Evolutionary conservation across 306 rosid species (phyloP).

Genomic region (Acacia crassicarpa): DNA sequence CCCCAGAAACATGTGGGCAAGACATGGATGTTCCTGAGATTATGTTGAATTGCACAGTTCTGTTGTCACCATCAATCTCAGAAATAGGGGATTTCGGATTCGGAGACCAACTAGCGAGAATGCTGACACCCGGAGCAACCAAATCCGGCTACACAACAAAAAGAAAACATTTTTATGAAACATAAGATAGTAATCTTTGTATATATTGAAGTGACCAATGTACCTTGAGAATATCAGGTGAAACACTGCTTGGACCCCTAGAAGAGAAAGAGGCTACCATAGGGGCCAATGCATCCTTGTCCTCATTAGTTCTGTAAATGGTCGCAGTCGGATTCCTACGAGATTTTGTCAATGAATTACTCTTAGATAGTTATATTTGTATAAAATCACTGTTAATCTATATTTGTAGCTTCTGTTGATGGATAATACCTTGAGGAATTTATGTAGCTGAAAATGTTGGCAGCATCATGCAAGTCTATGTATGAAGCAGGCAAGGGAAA

Average conservation of each 20-base stretch:
- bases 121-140: slow-evolving; percentile 38
- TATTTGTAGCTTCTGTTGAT: neutral
- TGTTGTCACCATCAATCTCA: no score
- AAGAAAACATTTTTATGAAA: neutral
- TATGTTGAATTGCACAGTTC: no score
- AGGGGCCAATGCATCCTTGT: slow-evolving; percentile 29
- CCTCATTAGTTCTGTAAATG: slow-evolving; percentile 27
- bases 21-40: no score
- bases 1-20: no score
- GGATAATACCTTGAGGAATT: slow-evolving; percentile 30
- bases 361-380: neutral
- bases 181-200: neutral
- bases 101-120: slow-evolving; percentile 45
- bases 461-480: slow-evolving; percentile 5
- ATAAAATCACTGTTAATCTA: neutral
- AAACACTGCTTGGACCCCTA: slow-evolving; percentile 34
- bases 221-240: slow-evolving; percentile 42
- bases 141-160: slow-evolving; percentile 39
- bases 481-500: slow-evolving; percentile 32
- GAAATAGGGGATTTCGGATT: no score
- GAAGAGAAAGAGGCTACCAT: slow-evolving; percentile 30
- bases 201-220: neutral
- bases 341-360: neutral
- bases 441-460: slow-evolving; percentile 20
- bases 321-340: slow-evolving; percentile 34